These are phyloP conservation scores for Hymenoscyphus occultus DNA, from an alignment of 2,329 filamentous ascomycete species.

Conservation along the genomic window DNA sequence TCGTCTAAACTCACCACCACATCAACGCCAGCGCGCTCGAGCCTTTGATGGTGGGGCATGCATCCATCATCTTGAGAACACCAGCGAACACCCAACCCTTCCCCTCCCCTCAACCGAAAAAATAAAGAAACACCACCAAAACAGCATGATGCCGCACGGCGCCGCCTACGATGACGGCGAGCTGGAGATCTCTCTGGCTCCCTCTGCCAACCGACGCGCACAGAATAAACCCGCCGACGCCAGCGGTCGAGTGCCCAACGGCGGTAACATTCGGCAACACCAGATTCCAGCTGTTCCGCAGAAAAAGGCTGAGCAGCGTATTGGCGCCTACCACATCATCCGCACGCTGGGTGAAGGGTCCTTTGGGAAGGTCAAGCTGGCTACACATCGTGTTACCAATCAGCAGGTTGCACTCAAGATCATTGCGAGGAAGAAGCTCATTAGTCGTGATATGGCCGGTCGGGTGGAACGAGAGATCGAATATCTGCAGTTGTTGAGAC, in stretches of 20 bases:
- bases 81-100: slow-evolving; percentile 2
- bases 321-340: slow-evolving; percentile 88
- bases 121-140: slow-evolving; percentile 16
- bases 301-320: slow-evolving; percentile 71
- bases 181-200: slow-evolving; percentile 72
- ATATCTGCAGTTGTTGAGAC: slow-evolving; percentile 89
- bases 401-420: slow-evolving; percentile 98
- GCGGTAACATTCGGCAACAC: slow-evolving; percentile 20
- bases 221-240: slow-evolving; percentile 37
- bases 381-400: slow-evolving; percentile 84
- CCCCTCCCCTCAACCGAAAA: slow-evolving; percentile 16
- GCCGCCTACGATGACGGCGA: slow-evolving; percentile 73
- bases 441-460: slow-evolving; percentile 96
- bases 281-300: slow-evolving; percentile 28
- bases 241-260: slow-evolving; percentile 28
- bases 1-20: neutral
- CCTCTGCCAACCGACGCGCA: slow-evolving; percentile 58
- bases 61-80: slow-evolving; percentile 8
- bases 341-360: slow-evolving; percentile 93
- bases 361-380: slow-evolving; percentile 98
- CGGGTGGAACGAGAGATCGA: slow-evolving; percentile 97
- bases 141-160: slow-evolving; percentile 30
- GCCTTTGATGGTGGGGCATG: slow-evolving; percentile 24
- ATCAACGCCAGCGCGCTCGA: neutral
- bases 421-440: slow-evolving; percentile 91